Evolutionary conservation across 225 moss, liverwort and hornwort genomes (phyloP).

Genomic region (Climacium dendroides): DNA sequence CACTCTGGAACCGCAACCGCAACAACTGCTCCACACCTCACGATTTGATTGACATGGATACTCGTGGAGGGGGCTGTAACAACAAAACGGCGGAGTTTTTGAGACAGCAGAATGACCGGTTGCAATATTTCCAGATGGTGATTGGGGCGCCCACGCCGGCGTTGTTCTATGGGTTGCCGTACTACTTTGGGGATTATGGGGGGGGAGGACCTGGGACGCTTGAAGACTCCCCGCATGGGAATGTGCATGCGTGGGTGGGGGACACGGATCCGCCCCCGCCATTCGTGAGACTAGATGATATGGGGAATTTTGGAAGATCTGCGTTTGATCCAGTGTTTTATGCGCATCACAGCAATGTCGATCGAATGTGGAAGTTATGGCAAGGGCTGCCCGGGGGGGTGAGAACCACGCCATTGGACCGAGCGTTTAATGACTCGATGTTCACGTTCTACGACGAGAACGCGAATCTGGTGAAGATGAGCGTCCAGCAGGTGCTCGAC

Average conservation of each 20-base stretch:
- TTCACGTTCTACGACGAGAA: conserved; percentile 34
- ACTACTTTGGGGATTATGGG: not conserved
- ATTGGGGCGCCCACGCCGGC: not conserved
- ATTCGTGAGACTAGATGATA: not conserved
- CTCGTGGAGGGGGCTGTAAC: not conserved
- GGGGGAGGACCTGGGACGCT: not conserved
- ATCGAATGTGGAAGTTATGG: conserved; percentile 2
- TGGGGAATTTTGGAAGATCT: not conserved
- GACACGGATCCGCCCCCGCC: not conserved
- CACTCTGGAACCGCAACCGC: not conserved
- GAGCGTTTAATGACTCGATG: conserved; percentile 6
- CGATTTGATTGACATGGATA: not conserved
- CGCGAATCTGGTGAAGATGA: conserved; percentile 9
- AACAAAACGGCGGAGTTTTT: not conserved
- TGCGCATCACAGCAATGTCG: not conserved
- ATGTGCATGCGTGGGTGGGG: not conserved
- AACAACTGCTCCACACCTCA: not conserved
- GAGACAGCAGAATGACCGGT: not conserved
- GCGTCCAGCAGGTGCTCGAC: not conserved
- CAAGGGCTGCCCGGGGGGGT: not conserved
- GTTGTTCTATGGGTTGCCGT: not conserved
- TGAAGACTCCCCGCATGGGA: not conserved
- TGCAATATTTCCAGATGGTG: not conserved
- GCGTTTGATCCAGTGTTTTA: not conserved
- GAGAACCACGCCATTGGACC: not conserved